These are phyloP conservation scores for Xylaria hypoxylon DNA, from an alignment of 2,329 filamentous ascomycete genomes.

Conservation along the genomic window DNA sequence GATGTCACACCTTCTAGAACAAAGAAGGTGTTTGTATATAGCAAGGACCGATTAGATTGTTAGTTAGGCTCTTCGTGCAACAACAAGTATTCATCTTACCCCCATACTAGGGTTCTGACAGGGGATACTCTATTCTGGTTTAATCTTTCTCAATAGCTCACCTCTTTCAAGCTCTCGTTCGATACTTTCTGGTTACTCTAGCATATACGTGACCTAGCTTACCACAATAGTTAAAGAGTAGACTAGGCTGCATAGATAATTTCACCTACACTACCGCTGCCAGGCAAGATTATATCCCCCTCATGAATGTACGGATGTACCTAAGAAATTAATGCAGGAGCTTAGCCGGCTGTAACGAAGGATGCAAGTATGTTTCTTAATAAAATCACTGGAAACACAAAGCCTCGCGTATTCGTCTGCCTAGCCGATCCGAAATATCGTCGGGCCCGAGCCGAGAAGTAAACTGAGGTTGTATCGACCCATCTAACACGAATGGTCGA, in stretches of 20 bases:
- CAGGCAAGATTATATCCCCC: neutral
- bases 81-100: too few relatives aligned
- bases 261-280: neutral
- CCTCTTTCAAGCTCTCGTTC: neutral
- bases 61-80: too few relatives aligned
- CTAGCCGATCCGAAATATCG: neutral
- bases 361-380: neutral
- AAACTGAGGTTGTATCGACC: conserved; percentile 1
- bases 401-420: neutral
- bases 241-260: neutral
- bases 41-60: too few relatives aligned
- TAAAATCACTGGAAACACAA: neutral
- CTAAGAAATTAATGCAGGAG: conserved; percentile 13
- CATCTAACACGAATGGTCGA: neutral
- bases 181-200: neutral
- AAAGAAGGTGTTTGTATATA: too few relatives aligned
- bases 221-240: too few relatives aligned
- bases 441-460: neutral
- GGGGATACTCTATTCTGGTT: neutral
- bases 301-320: neutral
- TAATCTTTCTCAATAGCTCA: neutral
- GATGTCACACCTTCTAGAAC: too few relatives aligned
- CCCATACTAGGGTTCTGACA: too few relatives aligned
- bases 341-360: neutral
- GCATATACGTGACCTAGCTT: neutral